A percentile compares a stretch with the other conserved stretches of the same genome.
Conservation (phyloP, 75 land plant species). For the Pinus albicaulis region DNA sequence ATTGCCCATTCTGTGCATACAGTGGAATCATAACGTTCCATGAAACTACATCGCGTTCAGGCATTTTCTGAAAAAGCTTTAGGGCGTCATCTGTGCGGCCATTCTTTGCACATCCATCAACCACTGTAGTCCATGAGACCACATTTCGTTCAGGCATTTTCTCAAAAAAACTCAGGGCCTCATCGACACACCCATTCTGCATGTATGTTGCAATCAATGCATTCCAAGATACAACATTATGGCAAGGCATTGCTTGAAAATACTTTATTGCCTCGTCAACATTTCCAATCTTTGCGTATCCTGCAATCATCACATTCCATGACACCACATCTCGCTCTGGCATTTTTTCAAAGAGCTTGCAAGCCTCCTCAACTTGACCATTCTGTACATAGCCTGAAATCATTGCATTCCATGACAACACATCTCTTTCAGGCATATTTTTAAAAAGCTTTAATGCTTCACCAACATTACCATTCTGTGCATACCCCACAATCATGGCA, state of each 20-base stretch:
- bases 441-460: slow-evolving; percentile 34
- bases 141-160: slow-evolving; percentile 33
- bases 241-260: slow-evolving; percentile 13
- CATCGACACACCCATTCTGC: slow-evolving; percentile 17
- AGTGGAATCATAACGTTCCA: no score
- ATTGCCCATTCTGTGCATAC: no score
- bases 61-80: slow-evolving; percentile 27
- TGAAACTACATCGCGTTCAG: no score
- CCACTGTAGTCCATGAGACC: slow-evolving; percentile 50
- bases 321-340: no score
- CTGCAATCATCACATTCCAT: no score
- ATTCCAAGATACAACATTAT: slow-evolving; percentile 51
- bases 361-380: no score
- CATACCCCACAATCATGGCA: slow-evolving; percentile 42
- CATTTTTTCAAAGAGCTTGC: no score
- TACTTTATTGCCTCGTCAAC: slow-evolving; percentile 14
- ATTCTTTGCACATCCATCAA: slow-evolving; percentile 41
- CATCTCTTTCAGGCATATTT: slow-evolving; percentile 8
- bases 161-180: slow-evolving; percentile 34
- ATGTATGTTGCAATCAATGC: slow-evolving; percentile 42
- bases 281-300: slow-evolving; percentile 14
- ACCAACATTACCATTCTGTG: slow-evolving; percentile 20
- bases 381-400: no score
- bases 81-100: slow-evolving; percentile 34
- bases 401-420: no score